Conservation (phyloP, 164 flowering plant genomes). For the Echeveria elegans region DNA sequence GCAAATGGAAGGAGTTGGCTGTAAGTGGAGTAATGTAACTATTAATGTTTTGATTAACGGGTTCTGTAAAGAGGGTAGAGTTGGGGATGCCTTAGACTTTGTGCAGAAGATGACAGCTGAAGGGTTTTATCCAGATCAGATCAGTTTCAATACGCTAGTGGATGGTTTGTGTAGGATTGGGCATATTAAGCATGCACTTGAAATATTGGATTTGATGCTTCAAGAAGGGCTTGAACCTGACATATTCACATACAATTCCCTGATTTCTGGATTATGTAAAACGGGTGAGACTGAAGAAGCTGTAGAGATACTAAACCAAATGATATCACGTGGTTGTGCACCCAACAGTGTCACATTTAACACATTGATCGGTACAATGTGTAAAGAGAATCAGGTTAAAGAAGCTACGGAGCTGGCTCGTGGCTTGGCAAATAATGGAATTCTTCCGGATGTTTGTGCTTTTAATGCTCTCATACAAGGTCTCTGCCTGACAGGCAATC, state of each 20-base stretch:
- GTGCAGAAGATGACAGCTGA: slow-evolving; percentile 40
- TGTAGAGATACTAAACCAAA: slow-evolving; percentile 50
- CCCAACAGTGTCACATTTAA: slow-evolving; percentile 78
- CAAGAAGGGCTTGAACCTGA: slow-evolving; percentile 81
- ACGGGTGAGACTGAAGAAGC: slow-evolving; percentile 54
- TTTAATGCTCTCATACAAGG: slow-evolving; percentile 78
- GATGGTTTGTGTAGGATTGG: slow-evolving; percentile 68
- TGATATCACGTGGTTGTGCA: slow-evolving; percentile 52
- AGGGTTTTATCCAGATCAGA: slow-evolving; percentile 68
- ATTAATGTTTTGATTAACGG: slow-evolving; percentile 71
- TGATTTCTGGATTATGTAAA: slow-evolving; percentile 76
- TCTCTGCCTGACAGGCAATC: slow-evolving; percentile 45
- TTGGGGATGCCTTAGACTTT: slow-evolving; percentile 61
- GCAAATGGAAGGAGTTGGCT: slow-evolving; percentile 52
- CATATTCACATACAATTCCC: slow-evolving; percentile 53
- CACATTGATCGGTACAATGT: slow-evolving; percentile 61
- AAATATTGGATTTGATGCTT: slow-evolving; percentile 75
- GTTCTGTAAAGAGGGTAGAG: slow-evolving; percentile 58
- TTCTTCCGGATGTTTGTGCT: slow-evolving; percentile 75
- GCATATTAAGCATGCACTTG: slow-evolving; percentile 63
- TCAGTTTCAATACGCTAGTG: slow-evolving; percentile 67
- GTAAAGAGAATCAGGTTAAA: slow-evolving; percentile 59
- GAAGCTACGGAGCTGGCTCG: slow-evolving; percentile 68
- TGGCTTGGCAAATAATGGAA: slow-evolving; percentile 46
- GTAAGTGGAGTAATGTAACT: slow-evolving; percentile 33